Base-by-base conservation (phyloP, 495 filamentous ascomycete species). In the Podospora appendiculata region DNA sequence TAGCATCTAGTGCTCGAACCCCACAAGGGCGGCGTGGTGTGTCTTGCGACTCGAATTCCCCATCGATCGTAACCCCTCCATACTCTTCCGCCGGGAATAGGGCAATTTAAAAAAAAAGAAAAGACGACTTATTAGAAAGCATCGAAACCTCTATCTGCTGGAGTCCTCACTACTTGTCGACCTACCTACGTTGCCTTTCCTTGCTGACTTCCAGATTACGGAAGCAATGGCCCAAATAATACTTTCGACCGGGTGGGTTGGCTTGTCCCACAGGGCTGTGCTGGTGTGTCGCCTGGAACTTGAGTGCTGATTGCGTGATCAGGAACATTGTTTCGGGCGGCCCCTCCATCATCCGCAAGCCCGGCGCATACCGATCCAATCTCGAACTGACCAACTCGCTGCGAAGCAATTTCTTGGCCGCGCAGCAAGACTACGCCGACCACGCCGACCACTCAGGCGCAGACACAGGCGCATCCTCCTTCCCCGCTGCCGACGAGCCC, bases 301-400 rank as follows among this genome's bases (percentile, higher is more conserved):
- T 47, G 36, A 45, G 55, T 46, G 51, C 53, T 59, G 46, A 63
- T 63, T 45, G 49, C 49, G 56, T 57, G 58, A 44, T 58, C 56
- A 93, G 88, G 53, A 96, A 96, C 76, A 84, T 96, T 59, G 87
- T 95, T 73, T 80, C 79, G 51, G 82, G 78, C 54, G 83, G 85
- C 38, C 83, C 86, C 58, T 88, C 89, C 45, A 84, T 93, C 58
- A 85, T 95, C 57, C 83, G 88, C 36, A 88, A 84, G 52, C 80
- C 83, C 33, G 74, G 82, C 44, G 78, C 77, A 19, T 80, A 85
- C 59, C 87, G 88, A 64, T 93, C 89, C 43, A 95, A 94, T 66
- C 79, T 90, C 57, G 91, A 96, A 64, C 77, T 96, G 56, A 85
- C 85, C 54, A 87, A 86, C 63, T 87, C 88, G n/a, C 77, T 96